phyloP scores from a whole-genome alignment of 2,329 filamentous ascomycete species.

The Dothidotthia symphoricarpi region DNA sequence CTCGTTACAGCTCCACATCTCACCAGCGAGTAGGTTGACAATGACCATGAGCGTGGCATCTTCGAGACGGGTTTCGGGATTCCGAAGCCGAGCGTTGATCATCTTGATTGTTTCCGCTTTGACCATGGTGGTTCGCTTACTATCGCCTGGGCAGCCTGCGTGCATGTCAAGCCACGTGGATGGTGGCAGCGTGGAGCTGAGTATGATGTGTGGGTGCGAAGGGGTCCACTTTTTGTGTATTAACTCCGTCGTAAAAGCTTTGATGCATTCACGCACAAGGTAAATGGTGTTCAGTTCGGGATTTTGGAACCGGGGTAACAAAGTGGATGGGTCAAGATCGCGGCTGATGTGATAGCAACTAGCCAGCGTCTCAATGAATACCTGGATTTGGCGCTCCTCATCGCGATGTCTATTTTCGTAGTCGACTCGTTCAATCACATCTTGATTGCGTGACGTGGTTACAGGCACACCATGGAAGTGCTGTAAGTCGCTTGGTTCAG shows the following conservation, averaged over 20 bases:
- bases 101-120: slow-evolving; percentile 29
- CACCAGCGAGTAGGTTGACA: slow-evolving; percentile 30
- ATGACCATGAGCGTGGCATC: slow-evolving; percentile 33
- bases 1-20: slow-evolving; percentile 36
- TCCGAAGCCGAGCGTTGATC: slow-evolving; percentile 24
- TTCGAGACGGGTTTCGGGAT: slow-evolving; percentile 9
- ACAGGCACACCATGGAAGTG: slow-evolving; percentile 1
- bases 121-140: slow-evolving; percentile 23
- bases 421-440: slow-evolving; percentile 8
- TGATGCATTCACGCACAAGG: slow-evolving; percentile 22
- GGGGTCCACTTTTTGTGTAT: slow-evolving; percentile 30
- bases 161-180: slow-evolving; percentile 35
- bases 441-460: slow-evolving; percentile 2
- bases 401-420: slow-evolving; percentile 20
- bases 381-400: slow-evolving; percentile 16
- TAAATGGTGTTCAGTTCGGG: slow-evolving; percentile 15
- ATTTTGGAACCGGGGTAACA: slow-evolving; percentile 21
- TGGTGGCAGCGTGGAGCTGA: slow-evolving; percentile 25
- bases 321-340: slow-evolving; percentile 22
- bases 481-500: no score
- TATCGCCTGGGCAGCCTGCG: slow-evolving; percentile 21
- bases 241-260: slow-evolving; percentile 20
- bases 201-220: slow-evolving; percentile 24
- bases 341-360: slow-evolving; percentile 13
- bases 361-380: slow-evolving; percentile 14